Conservation (phyloP, 257 asterid species). For the Fraxinus americana region DNA sequence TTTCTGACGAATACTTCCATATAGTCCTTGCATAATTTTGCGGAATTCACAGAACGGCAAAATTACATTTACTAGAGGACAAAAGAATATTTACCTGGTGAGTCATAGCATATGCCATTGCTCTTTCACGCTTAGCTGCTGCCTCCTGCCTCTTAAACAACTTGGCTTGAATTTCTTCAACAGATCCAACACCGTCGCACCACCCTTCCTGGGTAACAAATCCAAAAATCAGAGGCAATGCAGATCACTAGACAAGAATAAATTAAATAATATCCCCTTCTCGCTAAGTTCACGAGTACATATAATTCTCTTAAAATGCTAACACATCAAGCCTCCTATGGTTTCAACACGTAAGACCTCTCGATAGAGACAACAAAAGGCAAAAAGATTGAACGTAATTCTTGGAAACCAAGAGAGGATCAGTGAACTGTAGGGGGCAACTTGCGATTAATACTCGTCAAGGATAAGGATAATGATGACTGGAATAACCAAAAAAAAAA, state of each 20-base stretch:
- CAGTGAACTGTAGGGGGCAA: not conserved
- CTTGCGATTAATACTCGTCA: not conserved
- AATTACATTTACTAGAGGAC: conserved; percentile 19
- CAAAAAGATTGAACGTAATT: not conserved
- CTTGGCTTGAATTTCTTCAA: conserved; percentile 91
- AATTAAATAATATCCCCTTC: conserved; percentile 10
- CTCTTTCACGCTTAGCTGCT: conserved; percentile 99
- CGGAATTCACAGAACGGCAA: conserved; percentile 11
- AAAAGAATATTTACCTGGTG: conserved; percentile 64
- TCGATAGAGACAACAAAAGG: conserved; percentile 2
- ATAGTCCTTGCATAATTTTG: not conserved
- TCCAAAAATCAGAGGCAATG: conserved; percentile 20
- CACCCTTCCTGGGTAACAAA: conserved; percentile 78
- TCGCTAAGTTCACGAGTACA: not conserved
- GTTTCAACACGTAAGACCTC: conserved; percentile 16
- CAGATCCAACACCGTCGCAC: conserved; percentile 95
- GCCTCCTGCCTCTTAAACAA: conserved; percentile 94
- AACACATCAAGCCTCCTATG: not conserved
- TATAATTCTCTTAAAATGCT: conserved; percentile 9
- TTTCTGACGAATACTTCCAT: conserved; percentile 6
- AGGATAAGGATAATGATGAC: conserved; percentile 14
- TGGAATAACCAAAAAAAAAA: not conserved
- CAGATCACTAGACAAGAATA: conserved; percentile 9
- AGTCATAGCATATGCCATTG: conserved; percentile 99
- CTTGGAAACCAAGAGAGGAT: not conserved